Evolutionary conservation across 352 stramenopile genomes (phyloP).

Genomic region (Thalassiosira pacifica): DNA sequence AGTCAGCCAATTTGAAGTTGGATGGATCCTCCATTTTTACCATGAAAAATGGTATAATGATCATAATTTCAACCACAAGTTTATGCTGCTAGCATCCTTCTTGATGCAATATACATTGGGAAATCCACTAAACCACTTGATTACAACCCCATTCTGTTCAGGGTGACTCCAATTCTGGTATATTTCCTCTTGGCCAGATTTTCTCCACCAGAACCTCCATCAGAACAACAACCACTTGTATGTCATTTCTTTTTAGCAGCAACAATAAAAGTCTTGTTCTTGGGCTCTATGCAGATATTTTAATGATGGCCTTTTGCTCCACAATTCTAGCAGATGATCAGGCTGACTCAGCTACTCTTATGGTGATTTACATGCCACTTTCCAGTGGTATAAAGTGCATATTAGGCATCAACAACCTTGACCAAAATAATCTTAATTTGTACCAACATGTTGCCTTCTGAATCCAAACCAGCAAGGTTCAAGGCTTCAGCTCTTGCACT

Average conservation of each 20-base stretch:
- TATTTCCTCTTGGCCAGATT: neutral
- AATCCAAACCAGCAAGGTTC: neutral
- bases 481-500: too few species aligned
- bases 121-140: neutral
- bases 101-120: too few species aligned
- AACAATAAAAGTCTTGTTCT: neutral
- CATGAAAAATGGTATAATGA: too few species aligned
- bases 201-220: too few species aligned
- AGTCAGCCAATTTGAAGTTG: neutral
- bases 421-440: neutral
- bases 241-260: neutral
- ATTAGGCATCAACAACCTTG: neutral
- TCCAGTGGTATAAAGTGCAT: too few species aligned
- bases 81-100: too few species aligned
- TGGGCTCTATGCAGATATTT: neutral
- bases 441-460: neutral
- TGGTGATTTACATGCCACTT: neutral
- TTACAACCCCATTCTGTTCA: too few species aligned
- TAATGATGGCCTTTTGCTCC: neutral
- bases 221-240: neutral
- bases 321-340: neutral
- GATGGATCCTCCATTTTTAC: neutral
- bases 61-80: neutral
- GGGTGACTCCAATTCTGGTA: neutral
- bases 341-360: neutral